These are phyloP conservation scores for Leccinum olivaceopallidum DNA, from an alignment of 768 basidiomycete species.

Conservation along the genomic window DNA sequence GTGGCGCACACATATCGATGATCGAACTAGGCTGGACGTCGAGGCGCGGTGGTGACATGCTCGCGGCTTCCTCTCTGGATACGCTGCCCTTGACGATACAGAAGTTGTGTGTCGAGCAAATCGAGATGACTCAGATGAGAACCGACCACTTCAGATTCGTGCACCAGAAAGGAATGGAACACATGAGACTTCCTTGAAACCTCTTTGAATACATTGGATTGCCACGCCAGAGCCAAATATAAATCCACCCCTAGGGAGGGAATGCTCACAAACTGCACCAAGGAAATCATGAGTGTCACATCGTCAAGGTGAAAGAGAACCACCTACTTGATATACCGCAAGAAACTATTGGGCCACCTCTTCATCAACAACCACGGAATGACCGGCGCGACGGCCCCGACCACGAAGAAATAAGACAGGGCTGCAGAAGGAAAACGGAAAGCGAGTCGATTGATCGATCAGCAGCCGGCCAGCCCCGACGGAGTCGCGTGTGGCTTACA, in stretches of 20 bases:
- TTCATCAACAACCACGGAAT: conserved; percentile 62
- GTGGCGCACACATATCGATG: conserved; percentile 99
- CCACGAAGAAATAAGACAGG: conserved; percentile 69
- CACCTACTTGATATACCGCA: conserved; percentile 69
- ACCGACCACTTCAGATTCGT: conserved; percentile 94
- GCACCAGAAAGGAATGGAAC: conserved; percentile 95
- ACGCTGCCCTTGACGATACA: conserved; percentile 75
- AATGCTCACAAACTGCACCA: conserved; percentile 17
- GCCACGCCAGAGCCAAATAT: conserved; percentile 58
- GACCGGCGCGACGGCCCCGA: conserved; percentile 67
- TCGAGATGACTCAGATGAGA: neutral
- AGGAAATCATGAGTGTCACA: neutral
- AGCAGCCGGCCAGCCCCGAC: conserved; percentile 24
- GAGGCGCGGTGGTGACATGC: conserved; percentile 96
- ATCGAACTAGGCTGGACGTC: conserved; percentile 86
- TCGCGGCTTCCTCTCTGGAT: conserved; percentile 95
- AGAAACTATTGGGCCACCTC: conserved; percentile 59
- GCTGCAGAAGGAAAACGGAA: conserved; percentile 34
- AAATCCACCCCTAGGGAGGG: neutral
- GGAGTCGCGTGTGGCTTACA: neutral
- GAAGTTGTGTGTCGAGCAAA: neutral
- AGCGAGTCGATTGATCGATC: neutral
- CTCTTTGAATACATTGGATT: conserved; percentile 88
- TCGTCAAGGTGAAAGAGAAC: neutral
- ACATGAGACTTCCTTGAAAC: conserved; percentile 80